Base-by-base conservation (phyloP, 345 rosid species). In the Citrus australasica region DNA sequence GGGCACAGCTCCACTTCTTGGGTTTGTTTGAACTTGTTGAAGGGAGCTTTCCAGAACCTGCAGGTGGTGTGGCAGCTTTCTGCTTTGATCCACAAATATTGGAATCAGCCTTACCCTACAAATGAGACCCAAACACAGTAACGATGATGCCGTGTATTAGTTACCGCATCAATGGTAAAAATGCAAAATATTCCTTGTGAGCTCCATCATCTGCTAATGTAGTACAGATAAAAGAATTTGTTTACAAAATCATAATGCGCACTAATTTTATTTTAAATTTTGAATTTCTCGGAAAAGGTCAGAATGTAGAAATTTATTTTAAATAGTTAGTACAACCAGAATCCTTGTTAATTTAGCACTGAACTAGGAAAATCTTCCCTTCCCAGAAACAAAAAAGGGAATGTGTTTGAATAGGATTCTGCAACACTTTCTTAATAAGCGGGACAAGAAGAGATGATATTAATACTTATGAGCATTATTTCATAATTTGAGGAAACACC, bases 91-190 rank as follows among this genome's bases (percentile, higher is more conserved):
- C 85, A 62, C 68, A 40, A 71, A 80, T 38, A 77, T 71, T 75
- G 67, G 88, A 75, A 61, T 86, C 84, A 21, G 90, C 84, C 85
- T 85, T 93, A 4, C 74, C 83, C 95, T 91, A 88, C 87, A 85
- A 82, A 13, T 79, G 1, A 48, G 27, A 70, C 80, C 71, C 76
- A 63, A 60, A 62, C 79, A 67, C 64, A 70, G 70, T 78, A 70
- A 76, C 67, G 67, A 74, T 40, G 9, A 72, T 13, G 42, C 48
- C 32, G 16, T 63, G 1, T 16, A 69, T 64, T 33, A 30, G 63
- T 33, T 9, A 55, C 62, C 40, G 28, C 76, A 56, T 55, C 33
- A 53, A 73, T 22, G 42, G 56, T 30, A 75, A 40, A 69, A 28
- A 14, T 6, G 11, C 61, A 55, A 67, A 33, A 22, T 24, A 32